These are phyloP conservation scores for Tulasnella sp. DNA, from an alignment of 768 basidiomycete genomes.

Conservation along the genomic window DNA sequence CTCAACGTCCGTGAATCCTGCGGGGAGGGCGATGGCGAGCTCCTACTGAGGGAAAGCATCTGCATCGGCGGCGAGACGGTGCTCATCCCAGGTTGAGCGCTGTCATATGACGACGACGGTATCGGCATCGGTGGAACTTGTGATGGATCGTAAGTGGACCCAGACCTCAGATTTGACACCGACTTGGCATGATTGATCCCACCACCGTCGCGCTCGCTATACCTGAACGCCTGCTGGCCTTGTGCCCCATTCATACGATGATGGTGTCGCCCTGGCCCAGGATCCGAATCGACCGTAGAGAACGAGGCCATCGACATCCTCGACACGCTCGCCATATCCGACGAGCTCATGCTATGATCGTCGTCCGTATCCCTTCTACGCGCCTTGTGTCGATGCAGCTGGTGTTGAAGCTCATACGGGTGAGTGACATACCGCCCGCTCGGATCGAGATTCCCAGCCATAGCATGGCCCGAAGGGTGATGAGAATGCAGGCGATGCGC, in stretches of 20 bases:
- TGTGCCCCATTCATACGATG: constrained; percentile 34
- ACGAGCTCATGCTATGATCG: constrained; percentile 75
- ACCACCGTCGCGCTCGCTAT: constrained; percentile 32
- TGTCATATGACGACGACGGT: too few relatives aligned
- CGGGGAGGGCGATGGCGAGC: not conserved
- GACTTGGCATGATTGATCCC: constrained; percentile 68
- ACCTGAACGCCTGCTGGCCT: not conserved
- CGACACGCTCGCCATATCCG: constrained; percentile 66
- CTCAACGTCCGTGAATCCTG: not conserved
- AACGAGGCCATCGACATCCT: constrained; percentile 72
- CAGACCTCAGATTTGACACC: constrained; percentile 62
- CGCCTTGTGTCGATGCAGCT: constrained; percentile 51
- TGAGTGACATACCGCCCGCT: not conserved
- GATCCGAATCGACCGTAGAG: constrained; percentile 77
- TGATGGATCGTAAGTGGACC: constrained; percentile 29
- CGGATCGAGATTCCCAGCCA: not conserved
- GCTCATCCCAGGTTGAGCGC: not conserved
- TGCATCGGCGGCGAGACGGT: constrained; percentile 13
- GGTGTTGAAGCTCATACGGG: constrained; percentile 3
- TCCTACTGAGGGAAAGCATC: constrained; percentile 7
- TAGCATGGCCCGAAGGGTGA: not conserved
- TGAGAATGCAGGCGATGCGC: not conserved
- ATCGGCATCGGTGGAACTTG: not conserved
- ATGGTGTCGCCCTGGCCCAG: constrained; percentile 53
- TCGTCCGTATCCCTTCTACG: constrained; percentile 79